These are phyloP conservation scores for Leccinum pachyderme DNA, from an alignment of 1,284 basidiomycete genomes.

Conservation along the genomic window DNA sequence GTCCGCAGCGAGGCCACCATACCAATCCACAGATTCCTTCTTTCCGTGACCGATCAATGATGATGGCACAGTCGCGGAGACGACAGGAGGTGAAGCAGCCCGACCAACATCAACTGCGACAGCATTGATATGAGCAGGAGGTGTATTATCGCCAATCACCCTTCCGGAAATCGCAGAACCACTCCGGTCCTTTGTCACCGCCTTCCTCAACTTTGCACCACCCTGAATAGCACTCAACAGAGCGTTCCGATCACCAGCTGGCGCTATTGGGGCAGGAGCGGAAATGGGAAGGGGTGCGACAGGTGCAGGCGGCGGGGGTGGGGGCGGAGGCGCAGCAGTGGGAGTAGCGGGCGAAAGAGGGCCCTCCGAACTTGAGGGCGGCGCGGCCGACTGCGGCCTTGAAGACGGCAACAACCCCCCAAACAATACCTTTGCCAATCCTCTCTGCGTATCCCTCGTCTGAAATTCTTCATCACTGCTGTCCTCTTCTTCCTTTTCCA, in stretches of 20 bases:
- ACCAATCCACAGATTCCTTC: constrained; percentile 91
- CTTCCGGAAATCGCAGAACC: constrained; percentile 66
- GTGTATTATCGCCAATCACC: constrained; percentile 74
- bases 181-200: constrained; percentile 85
- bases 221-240: constrained; percentile 83
- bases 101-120: constrained; percentile 33
- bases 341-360: constrained; percentile 28
- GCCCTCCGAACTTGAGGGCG: constrained; percentile 15
- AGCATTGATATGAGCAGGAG: constrained; percentile 69
- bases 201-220: constrained; percentile 73
- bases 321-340: constrained; percentile 31
- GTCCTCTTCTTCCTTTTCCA: constrained; percentile 71
- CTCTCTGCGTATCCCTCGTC: constrained; percentile 63
- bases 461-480: constrained; percentile 81
- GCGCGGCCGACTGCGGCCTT: constrained; percentile 44
- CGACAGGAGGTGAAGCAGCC: constrained; percentile 31
- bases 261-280: constrained; percentile 24
- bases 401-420: constrained; percentile 55
- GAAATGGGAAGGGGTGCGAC: constrained; percentile 26
- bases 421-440: constrained; percentile 79
- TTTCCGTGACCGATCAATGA: constrained; percentile 42
- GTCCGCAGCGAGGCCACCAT: constrained; percentile 84
- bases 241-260: constrained; percentile 59
- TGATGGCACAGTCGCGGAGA: constrained; percentile 1
- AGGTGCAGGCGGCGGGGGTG: constrained; percentile 35